phyloP scores from a whole-genome alignment of 1,139 yeast species.

The Candida mesenterica region DNA sequence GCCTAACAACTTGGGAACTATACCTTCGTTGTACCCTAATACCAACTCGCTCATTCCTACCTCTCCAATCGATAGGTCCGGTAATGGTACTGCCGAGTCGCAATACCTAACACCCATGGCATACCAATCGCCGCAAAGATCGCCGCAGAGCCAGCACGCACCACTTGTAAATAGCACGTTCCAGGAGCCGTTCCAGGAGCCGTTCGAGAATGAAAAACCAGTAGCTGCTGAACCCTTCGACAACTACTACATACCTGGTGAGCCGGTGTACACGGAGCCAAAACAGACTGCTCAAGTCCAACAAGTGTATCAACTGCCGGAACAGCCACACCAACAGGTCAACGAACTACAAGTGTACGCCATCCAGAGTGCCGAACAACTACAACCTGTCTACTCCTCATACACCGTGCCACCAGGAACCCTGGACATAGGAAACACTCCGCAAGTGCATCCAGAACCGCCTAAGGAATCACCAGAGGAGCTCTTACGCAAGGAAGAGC shows the following conservation, averaged over 20 bases:
- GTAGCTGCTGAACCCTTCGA: constrained; percentile 28
- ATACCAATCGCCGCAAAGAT: background rate
- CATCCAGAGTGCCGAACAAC: background rate
- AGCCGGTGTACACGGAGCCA: too few species aligned
- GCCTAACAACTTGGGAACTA: background rate
- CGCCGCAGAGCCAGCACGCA: background rate
- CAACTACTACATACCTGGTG: constrained; percentile 21
- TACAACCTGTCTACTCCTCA: background rate
- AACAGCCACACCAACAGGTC: background rate
- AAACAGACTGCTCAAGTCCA: too few species aligned
- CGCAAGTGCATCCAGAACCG: constrained; percentile 1
- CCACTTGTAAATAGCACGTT: constrained; percentile 8
- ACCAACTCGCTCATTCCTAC: too few species aligned
- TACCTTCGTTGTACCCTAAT: background rate
- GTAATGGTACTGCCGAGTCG: background rate
- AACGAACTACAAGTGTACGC: background rate
- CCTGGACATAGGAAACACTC: constrained; percentile 2
- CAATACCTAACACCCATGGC: background rate
- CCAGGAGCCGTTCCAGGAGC: constrained; percentile 23
- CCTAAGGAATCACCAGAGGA: constrained; percentile 6
- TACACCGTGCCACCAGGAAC: constrained; percentile 1
- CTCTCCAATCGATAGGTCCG: background rate
- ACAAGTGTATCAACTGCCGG: too few species aligned
- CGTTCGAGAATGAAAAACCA: constrained; percentile 7
- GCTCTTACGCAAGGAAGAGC: constrained; percentile 12